Base-by-base conservation (phyloP, 2,329 filamentous ascomycete species). In the Emmonsia crescens region DNA sequence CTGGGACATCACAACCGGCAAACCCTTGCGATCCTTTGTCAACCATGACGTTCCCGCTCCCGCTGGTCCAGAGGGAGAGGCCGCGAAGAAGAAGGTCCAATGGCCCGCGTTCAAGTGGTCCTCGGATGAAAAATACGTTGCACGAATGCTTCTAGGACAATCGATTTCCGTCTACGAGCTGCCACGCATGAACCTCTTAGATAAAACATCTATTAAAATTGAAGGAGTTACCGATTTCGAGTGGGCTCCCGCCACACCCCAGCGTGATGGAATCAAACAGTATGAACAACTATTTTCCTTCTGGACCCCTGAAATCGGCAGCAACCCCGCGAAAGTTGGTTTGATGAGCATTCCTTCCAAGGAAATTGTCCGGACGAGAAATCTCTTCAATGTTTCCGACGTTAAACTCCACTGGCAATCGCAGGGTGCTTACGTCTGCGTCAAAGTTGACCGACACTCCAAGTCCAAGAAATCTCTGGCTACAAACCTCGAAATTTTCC, bases 91-190 rank as follows among this genome's bases (percentile, higher is more conserved):
- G 76, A 96, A 96, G 83, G 86, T 95, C 69, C 89, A 94, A 72
- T 99, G 94, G 94, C 94, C 94, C 29, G 92, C 93, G 1, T 99
- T 99, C 85, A 99, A 99, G 80, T 99, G 94, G 94, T 97, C 94
- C 36, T 82, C 94, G 2, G 94, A 99, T 73, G 91, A 96, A 78
- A 94, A 95, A 76, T 99, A 96, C 74, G 92, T 97, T 64, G 94
- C 94, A 27, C 87, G 94, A 65, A 86, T 97, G 80, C 91, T 86
- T 64, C 91, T 91, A 66, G 89, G 89, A 67, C 85, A 91, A 68
- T 91, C 89, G 61, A 96, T 99, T 71, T 94, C 90, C 59, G 85
- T 96, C 70, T 96, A 96, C 75, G 91, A 96, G 75, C 80, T 91
- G 16, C 91, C 91, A 49, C 83, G 87, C 71, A 96, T 96, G 91